Base-by-base conservation (phyloP, 805 yeast genomes). In the Barnettozyma populi region DNA sequence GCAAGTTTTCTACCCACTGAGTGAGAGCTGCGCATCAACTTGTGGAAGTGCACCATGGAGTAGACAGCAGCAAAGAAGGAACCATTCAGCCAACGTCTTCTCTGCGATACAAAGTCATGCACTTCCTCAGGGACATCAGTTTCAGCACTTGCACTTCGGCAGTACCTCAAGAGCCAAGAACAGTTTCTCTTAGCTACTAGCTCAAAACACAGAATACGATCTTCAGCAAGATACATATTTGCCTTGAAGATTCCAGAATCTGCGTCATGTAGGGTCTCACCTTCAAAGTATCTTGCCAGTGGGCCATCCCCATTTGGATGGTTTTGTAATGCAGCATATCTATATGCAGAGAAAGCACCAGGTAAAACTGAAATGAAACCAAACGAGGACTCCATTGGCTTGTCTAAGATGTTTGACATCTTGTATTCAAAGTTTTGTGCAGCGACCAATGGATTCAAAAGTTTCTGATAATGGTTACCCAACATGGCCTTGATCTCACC, bases 341-440 rank as follows among this genome's bases (percentile, higher is more conserved):
- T 72, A 64, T 94, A 92, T 0, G 98, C 99, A 14, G 96, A 86
- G 59, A 94, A 90, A 0, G 98, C 98, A 59, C 98, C 98, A 0
- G 98, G 98, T 46, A 94, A 74, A 49, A 94, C 98, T 0, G 95
- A 79, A 56, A 92, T 90, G 62, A 89, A 92, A 0, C 99, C 99
- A 68, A 94, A 92, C 2, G 84, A 86, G 4, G 95, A 84, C 65
- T 92, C 99, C 75, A 90, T 85, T 0, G 99, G 97, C 66, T 94
- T 92, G 70, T 94, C 98, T 50, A 92, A 72, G 52, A 92, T 88
- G 64, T 92, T 94, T 5, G 97, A 89, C 72, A 90, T 90, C 66
- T 94, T 94, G 66, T 94, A 94, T 64, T 92, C 99, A 65, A 94
- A 92, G 66, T 92, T 92, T 65, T 94, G 98, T 0, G 97, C 95